These are phyloP conservation scores for Canavalia gladiata DNA, from an alignment of 306 rosid species.

Conservation along the genomic window DNA sequence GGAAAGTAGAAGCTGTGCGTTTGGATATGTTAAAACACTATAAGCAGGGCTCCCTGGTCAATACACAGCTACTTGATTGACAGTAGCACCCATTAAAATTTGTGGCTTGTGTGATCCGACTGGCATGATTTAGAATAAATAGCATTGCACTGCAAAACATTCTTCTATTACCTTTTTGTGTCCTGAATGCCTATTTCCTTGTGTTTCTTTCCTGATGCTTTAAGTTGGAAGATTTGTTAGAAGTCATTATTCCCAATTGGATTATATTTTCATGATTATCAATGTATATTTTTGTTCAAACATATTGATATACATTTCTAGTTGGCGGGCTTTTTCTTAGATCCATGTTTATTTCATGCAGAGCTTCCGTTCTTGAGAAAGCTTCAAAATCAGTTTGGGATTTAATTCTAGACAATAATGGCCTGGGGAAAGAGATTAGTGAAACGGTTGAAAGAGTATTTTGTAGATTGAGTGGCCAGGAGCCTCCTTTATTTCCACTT, in stretches of 20 bases:
- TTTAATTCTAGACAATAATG: conserved; percentile 78
- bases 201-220: conserved; percentile 19
- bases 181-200: conserved; percentile 8
- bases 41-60: conserved; percentile 13
- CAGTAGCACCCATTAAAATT: background rate
- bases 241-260: conserved; percentile 32
- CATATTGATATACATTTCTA: conserved; percentile 11
- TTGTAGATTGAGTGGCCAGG: conserved; percentile 87
- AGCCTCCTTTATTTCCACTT: conserved; percentile 83
- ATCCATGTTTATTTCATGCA: conserved; percentile 52
- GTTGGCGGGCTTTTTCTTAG: conserved; percentile 41
- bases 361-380: conserved; percentile 90
- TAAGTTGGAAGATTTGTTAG: conserved; percentile 26
- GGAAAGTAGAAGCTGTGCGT: conserved; percentile 18
- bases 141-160: background rate
- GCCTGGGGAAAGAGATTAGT: conserved; percentile 87
- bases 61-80: background rate
- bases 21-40: conserved; percentile 34
- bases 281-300: conserved; percentile 30
- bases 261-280: conserved; percentile 30
- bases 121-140: background rate
- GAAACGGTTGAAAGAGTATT: conserved; percentile 88
- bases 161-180: conserved; percentile 1
- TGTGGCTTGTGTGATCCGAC: background rate
- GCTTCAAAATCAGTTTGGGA: conserved; percentile 99